A percentile compares a stretch with the other conserved stretches of the same genome.
Evolutionary conservation across 208 protist genomes (phyloP).

Genomic region (Wallacemonas rigidus): DNA sequence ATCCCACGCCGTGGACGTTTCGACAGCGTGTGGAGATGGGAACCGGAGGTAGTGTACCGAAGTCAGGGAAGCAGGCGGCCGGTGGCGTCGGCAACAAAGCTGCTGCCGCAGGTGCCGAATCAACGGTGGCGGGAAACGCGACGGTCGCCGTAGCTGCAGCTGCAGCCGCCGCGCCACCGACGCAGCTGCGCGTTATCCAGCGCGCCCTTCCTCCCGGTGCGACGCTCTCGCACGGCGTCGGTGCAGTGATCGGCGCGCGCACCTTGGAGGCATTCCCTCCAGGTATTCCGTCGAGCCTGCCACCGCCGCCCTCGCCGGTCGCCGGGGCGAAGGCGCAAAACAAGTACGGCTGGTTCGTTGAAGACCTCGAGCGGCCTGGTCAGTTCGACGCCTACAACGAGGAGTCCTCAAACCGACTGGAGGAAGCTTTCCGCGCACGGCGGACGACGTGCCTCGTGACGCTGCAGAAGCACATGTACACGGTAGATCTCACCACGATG

Average conservation of each 20-base stretch:
- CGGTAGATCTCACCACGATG: conserved; percentile 60
- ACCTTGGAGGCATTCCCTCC: conserved; percentile 2
- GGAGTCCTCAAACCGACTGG: conserved; percentile 54
- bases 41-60: conserved; percentile 38
- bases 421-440: conserved; percentile 49
- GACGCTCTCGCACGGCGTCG: conserved; percentile 32
- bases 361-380: conserved; percentile 51
- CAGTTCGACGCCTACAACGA: conserved; percentile 62
- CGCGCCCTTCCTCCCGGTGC: conserved; percentile 26
- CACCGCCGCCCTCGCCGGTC: conserved; percentile 19
- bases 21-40: conserved; percentile 27
- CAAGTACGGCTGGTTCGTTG: conserved; percentile 70
- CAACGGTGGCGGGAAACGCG: neutral
- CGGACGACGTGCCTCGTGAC: conserved; percentile 46
- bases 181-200: conserved; percentile 24
- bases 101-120: too few relatives aligned
- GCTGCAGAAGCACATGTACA: conserved; percentile 62
- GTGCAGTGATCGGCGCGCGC: conserved; percentile 21
- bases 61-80: neutral
- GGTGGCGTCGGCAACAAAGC: neutral
- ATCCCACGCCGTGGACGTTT: neutral
- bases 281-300: conserved; percentile 4
- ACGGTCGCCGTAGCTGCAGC: neutral
- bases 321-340: neutral
- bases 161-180: neutral